phyloP scores from a whole-genome alignment of 192 early-diverging fungal genomes.

The Umbelopsis sp. region DNA sequence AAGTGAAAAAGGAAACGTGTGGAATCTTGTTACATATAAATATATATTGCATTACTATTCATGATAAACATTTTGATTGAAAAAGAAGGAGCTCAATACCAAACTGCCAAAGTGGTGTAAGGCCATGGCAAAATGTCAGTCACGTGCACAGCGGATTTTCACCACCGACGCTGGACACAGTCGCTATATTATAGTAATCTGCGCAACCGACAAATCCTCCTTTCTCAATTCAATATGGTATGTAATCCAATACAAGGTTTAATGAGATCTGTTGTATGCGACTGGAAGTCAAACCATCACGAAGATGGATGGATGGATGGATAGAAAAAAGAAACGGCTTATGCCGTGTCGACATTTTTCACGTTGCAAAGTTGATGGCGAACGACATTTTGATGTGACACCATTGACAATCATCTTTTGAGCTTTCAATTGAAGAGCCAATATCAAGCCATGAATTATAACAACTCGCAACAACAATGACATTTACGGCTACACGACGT shows the following conservation, averaged over 20 bases:
- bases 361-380: not conserved
- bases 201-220: not conserved
- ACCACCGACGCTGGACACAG: not conserved
- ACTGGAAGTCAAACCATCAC: not conserved
- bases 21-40: not conserved
- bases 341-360: not conserved
- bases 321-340: slow-evolving; percentile 13
- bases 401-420: not conserved
- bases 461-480: too few relatives aligned
- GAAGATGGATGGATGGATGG: slow-evolving; percentile 9
- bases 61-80: not conserved
- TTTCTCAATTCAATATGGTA: slow-evolving; percentile 19
- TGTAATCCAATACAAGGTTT: not conserved
- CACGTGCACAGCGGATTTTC: not conserved
- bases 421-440: not conserved
- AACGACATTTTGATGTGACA: not conserved
- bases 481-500: too few relatives aligned
- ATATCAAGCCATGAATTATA: too few relatives aligned
- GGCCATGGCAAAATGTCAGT: not conserved
- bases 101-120: too few relatives aligned
- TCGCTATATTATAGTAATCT: not conserved
- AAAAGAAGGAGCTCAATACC: not conserved
- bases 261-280: too few relatives aligned
- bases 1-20: not conserved
- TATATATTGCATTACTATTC: too few relatives aligned